Evolutionary conservation across 2,329 filamentous ascomycete species (phyloP), one percentile per base, ranked within the genome.

Genomic region (Capronia coronata): DNA sequence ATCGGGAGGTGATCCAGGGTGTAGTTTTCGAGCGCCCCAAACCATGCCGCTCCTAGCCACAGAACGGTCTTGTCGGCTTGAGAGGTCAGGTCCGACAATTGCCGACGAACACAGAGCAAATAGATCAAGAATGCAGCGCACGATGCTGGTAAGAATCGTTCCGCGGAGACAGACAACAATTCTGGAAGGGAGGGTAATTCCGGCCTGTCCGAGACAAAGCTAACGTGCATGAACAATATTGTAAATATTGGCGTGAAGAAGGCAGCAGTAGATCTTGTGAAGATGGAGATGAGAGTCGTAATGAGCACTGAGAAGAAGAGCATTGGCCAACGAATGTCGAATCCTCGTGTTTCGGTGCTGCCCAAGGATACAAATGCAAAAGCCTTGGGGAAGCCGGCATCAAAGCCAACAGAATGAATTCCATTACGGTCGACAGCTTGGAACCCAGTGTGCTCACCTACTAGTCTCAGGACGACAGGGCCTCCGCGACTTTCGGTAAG

Each of bases 1-100:
- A 82, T 78, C 0, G 79, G 79, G 43, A 82, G 78, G 42, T 74
- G 73, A 64, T 82, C 79, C 59, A 82, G 81, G 0, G 79, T 82
- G 62, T 81, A 78, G 57, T 78, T 81, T 65, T 80, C 80, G 46
- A 82, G 59, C 18, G 76, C 77, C 13, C 77, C 79, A 2, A 82
- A 69, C 78, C 79, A 82, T 54, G 75, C 77, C 9, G 74, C 70
- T 0, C 78, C 78, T 0, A 82, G 68, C 78, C 78, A 82, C 18
- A 82, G 69, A 18, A 81, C 58, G 0, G 77, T 80, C 63, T 80
- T 82, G 55, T 82, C 79, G 43, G 79, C 60, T 55, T 80, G 78
- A 3, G 79, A 78, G 2, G 72, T 71, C 1, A 82, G 66, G 16
- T 70, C 67, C 2, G 64, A 65, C 2, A 80, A 66, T 1, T 72